phyloP scores from a whole-genome alignment of 2,329 filamentous ascomycete species.

The Aureobasidium sp. region DNA sequence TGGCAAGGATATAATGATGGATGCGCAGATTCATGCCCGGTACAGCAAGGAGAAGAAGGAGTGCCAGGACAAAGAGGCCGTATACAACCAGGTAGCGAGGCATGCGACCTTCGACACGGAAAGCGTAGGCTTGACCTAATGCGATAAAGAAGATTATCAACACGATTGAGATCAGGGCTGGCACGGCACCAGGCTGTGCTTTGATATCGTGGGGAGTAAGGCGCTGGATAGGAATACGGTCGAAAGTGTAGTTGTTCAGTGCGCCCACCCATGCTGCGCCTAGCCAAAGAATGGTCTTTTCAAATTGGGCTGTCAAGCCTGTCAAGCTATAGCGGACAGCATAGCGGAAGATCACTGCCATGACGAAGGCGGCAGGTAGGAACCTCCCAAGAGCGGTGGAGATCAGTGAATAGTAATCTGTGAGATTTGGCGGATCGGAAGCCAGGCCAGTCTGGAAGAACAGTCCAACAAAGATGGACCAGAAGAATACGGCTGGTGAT shows the following conservation, averaged over 20 bases:
- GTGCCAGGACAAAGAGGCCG: constrained; percentile 53
- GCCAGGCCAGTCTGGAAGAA: constrained; percentile 89
- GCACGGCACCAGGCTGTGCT: constrained; percentile 79
- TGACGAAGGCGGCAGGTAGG: constrained; percentile 78
- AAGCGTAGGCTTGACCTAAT: constrained; percentile 70
- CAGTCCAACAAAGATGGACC: constrained; percentile 68
- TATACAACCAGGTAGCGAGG: constrained; percentile 72
- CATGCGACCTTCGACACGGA: constrained; percentile 77
- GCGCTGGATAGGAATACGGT: constrained; percentile 85
- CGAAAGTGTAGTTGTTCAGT: constrained; percentile 90
- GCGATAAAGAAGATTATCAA: constrained; percentile 60
- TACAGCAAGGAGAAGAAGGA: constrained; percentile 62
- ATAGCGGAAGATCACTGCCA: constrained; percentile 79
- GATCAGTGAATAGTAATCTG: constrained; percentile 60
- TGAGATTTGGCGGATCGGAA: constrained; percentile 70
- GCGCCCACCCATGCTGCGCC: constrained; percentile 86
- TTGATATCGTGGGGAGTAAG: constrained; percentile 84
- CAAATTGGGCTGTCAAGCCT: constrained; percentile 71
- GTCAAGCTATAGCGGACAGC: constrained; percentile 65
- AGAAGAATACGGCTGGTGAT: constrained; percentile 75
- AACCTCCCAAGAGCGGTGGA: constrained; percentile 74
- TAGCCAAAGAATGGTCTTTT: constrained; percentile 85
- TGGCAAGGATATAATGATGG: constrained; percentile 87
- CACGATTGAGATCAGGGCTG: constrained; percentile 72
- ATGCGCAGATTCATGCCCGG: constrained; percentile 77